phyloP scores from a whole-genome alignment of 768 basidiomycete genomes.

The Termitomyces sp. region DNA sequence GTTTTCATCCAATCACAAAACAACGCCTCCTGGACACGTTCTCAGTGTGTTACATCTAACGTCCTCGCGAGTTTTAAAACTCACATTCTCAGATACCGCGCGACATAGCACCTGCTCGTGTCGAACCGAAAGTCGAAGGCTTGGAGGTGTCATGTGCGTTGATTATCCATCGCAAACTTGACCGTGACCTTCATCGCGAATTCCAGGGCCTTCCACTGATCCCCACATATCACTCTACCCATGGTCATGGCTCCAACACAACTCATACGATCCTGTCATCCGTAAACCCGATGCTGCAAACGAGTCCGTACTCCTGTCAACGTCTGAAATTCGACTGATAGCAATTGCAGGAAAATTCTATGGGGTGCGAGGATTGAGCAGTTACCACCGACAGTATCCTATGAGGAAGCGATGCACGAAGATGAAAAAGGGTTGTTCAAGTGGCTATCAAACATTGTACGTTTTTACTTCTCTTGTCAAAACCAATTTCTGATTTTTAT shows the following conservation, averaged over 20 bases:
- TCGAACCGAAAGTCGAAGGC: conserved; percentile 53
- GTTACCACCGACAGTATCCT: conserved; percentile 68
- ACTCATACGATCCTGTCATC: conserved; percentile 75
- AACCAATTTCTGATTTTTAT: neutral
- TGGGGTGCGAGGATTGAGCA: conserved; percentile 79
- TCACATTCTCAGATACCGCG: conserved; percentile 55
- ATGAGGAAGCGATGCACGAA: conserved; percentile 65
- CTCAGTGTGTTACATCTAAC: conserved; percentile 41
- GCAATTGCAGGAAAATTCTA: conserved; percentile 47
- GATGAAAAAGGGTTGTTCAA: conserved; percentile 65
- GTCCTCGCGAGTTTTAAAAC: neutral
- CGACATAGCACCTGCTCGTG: conserved; percentile 59
- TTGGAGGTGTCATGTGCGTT: conserved; percentile 70
- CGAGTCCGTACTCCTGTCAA: conserved; percentile 35
- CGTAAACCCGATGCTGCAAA: conserved; percentile 18
- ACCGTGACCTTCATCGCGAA: neutral
- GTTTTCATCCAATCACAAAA: conserved; percentile 85
- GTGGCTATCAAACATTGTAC: conserved; percentile 77
- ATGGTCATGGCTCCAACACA: conserved; percentile 74
- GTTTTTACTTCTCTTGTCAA: conserved; percentile 19
- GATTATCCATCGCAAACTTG: neutral
- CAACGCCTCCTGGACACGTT: conserved; percentile 88
- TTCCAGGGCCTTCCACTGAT: conserved; percentile 48
- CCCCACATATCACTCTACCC: conserved; percentile 82
- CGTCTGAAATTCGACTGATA: neutral